phyloP scores from a whole-genome alignment of 2,329 filamentous ascomycete genomes.

The Madurella mycetomatis region DNA sequence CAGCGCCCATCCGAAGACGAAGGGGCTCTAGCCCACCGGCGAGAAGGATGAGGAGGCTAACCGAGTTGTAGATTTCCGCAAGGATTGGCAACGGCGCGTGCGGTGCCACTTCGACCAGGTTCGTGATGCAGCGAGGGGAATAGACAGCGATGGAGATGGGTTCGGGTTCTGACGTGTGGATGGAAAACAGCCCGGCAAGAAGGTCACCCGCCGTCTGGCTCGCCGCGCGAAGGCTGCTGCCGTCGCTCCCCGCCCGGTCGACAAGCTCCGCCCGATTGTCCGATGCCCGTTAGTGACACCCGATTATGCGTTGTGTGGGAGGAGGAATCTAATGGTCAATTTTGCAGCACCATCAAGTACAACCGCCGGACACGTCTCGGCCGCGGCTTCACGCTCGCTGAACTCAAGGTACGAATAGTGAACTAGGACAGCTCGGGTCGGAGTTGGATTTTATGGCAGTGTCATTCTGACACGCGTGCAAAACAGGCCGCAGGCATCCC shows the following conservation, averaged over 20 bases:
- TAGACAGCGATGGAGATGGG: constrained; percentile 23
- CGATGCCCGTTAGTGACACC: constrained; percentile 65
- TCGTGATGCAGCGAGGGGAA: constrained; percentile 22
- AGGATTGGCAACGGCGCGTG: constrained; percentile 99
- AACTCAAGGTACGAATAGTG: constrained; percentile 78
- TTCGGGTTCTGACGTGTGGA: constrained; percentile 33
- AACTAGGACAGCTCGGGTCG: not conserved
- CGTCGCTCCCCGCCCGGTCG: constrained; percentile 92
- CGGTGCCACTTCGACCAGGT: constrained; percentile 99
- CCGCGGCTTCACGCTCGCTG: constrained; percentile 94
- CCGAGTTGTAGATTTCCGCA: constrained; percentile 76
- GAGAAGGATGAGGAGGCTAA: constrained; percentile 37
- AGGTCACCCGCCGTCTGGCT: constrained; percentile 85
- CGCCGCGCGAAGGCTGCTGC: constrained; percentile 93
- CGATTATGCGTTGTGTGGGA: not conserved
- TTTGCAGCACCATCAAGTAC: constrained; percentile 66
- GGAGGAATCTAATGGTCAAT: constrained; percentile 12
- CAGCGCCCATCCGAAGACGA: constrained; percentile 30
- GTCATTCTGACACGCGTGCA: constrained; percentile 6
- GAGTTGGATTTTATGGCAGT: not conserved
- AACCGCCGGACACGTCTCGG: constrained; percentile 96
- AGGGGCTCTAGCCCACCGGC: constrained; percentile 8
- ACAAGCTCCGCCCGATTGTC: constrained; percentile 93
- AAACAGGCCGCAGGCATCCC: constrained; percentile 85
- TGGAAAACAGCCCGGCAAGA: constrained; percentile 76